Evolutionary conservation across 805 yeast species (phyloP).

Genomic region (Cyberlindnera samutprakarnensis): DNA sequence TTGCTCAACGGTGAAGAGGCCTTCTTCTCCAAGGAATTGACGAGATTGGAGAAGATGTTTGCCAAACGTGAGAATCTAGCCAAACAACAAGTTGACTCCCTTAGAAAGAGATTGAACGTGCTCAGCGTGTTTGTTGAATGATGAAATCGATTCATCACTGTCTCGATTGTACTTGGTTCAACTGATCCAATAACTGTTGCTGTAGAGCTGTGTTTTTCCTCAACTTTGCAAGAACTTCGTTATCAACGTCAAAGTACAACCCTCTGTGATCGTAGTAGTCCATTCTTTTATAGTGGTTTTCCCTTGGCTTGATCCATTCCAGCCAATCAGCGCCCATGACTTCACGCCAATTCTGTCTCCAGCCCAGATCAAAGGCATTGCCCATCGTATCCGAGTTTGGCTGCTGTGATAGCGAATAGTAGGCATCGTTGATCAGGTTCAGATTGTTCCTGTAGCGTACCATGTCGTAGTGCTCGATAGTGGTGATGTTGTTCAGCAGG

Average conservation of each 20-base stretch:
- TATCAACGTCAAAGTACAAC: constrained; percentile 41
- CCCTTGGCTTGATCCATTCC: constrained; percentile 69
- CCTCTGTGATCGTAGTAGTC: constrained; percentile 35
- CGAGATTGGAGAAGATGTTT: constrained; percentile 37
- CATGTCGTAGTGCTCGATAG: constrained; percentile 66
- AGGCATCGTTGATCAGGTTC: constrained; percentile 26
- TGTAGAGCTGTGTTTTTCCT: constrained; percentile 36
- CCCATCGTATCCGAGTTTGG: constrained; percentile 41
- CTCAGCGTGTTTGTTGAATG: constrained; percentile 22
- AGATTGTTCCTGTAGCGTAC: constrained; percentile 38
- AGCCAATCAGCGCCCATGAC: constrained; percentile 65
- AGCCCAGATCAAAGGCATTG: constrained; percentile 75
- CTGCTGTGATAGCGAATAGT: constrained; percentile 32
- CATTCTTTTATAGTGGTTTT: constrained; percentile 20
- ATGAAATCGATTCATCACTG: background rate
- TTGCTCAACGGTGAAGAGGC: constrained; percentile 35
- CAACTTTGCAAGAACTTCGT: constrained; percentile 32
- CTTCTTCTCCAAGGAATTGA: constrained; percentile 34
- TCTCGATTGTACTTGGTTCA: constrained; percentile 4
- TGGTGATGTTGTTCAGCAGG: constrained; percentile 60
- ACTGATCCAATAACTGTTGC: constrained; percentile 9
- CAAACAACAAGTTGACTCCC: constrained; percentile 36
- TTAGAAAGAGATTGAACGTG: constrained; percentile 43
- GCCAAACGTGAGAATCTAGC: constrained; percentile 26
- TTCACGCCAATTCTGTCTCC: constrained; percentile 48